Evolutionary conservation across 176 grass and related monocot genomes (phyloP), one percentile per base, ranked within the genome.

Genomic region (Aegilops longissima): DNA sequence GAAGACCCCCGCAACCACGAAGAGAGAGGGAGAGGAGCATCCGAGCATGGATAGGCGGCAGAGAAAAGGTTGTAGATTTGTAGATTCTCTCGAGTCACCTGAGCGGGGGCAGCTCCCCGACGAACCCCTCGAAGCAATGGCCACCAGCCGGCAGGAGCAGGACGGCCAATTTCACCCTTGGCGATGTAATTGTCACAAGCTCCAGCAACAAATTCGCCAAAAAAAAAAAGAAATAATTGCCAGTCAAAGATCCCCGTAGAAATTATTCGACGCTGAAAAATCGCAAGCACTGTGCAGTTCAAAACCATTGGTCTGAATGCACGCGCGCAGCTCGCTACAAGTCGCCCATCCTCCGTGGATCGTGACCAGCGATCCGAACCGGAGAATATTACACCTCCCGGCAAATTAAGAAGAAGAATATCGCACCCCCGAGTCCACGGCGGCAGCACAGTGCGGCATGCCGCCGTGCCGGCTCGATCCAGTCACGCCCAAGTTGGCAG

Each of bases 251-350:
- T 40, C 21, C 18, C 40, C 38, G 11, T 36, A 7, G n/a, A 34
- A 34, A 34, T 4, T 4, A 34, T 34, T 34, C 33, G 33, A 3
- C 4, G 33, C 33, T 34, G 33, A 34, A 4, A 34, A 34, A 34
- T 34, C 33, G 33, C 33, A 5, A 34, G 33, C 33, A 34, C 33
- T 34, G 31, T 18, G 12, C 14, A 39, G 56, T 65, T 17, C 74
- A 29, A 62, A 79, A 3, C 9, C 71, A 82, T 51, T 83, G 13
- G 65, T 51, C 21, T 52, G 73, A 83, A 78, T 25, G 35, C 62
- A 45, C 31, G 52, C 24, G 4, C 13, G 47, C 3, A 39, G 54
- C 54, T 25, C 25, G 25, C 25, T 25, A 25, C 25, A 25, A 25
- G 25, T 25, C 25, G 25, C 25, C 14, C 51, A 7, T 54, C 16